phyloP scores from a whole-genome alignment of 176 grass and related monocot genomes.

The Aechmea fasciata region DNA sequence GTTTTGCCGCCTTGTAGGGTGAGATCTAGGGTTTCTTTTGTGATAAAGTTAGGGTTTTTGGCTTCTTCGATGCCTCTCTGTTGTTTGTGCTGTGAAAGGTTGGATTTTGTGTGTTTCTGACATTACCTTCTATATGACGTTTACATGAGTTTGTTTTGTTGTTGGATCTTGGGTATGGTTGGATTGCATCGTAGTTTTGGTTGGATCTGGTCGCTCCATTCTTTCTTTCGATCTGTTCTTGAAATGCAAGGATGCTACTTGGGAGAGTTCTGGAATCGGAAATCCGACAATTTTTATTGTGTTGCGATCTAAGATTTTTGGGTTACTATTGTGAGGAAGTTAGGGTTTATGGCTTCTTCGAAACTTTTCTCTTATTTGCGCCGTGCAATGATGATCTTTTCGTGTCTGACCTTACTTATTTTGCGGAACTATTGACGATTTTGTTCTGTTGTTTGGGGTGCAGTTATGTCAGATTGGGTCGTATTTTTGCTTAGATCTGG shows the following conservation, averaged over 20 bases:
- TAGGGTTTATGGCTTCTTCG: neutral
- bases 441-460: neutral
- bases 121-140: neutral
- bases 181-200: neutral
- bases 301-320: neutral
- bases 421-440: neutral
- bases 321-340: neutral
- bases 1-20: neutral
- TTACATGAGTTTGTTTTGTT: neutral
- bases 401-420: neutral
- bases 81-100: neutral
- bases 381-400: neutral
- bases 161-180: neutral
- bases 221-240: neutral
- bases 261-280: neutral
- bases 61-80: neutral
- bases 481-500: neutral
- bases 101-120: neutral
- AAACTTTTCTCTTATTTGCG: neutral
- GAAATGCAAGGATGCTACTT: slow-evolving; percentile 9
- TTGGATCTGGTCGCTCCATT: neutral
- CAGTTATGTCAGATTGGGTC: neutral
- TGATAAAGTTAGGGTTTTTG: neutral
- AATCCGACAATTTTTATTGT: neutral
- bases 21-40: neutral